phyloP scores from a whole-genome alignment of 2,329 filamentous ascomycete genomes.

The Aureobasidium lini region DNA sequence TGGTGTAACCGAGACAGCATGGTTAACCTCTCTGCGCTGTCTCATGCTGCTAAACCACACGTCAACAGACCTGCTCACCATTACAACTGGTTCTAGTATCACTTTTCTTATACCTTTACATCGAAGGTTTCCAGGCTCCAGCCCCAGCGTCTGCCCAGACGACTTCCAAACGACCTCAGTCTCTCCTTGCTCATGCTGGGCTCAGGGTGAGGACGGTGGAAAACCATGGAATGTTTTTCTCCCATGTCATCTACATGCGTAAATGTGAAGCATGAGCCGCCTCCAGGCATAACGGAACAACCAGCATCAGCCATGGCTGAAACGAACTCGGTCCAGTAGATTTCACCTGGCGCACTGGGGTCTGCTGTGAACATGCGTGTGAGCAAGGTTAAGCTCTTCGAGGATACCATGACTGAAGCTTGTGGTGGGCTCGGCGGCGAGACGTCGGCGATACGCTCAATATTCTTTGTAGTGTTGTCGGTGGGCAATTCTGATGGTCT shows the following conservation, averaged over 20 bases:
- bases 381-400: not conserved
- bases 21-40: too few species aligned
- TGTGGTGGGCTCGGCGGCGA: not conserved
- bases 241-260: not conserved
- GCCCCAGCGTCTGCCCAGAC: slow-evolving; percentile 14
- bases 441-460: not conserved
- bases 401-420: not conserved
- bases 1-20: too few species aligned
- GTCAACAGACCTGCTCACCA: not conserved
- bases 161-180: slow-evolving; percentile 12
- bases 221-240: slow-evolving; percentile 4
- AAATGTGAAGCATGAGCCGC: not conserved
- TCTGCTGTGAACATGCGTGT: not conserved
- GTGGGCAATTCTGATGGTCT: not conserved
- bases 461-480: not conserved
- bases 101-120: not conserved
- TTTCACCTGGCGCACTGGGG: not conserved
- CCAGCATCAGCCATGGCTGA: not conserved
- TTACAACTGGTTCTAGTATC: too few species aligned
- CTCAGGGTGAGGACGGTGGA: slow-evolving; percentile 17
- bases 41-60: too few species aligned
- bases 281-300: not conserved
- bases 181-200: slow-evolving; percentile 14
- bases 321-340: not conserved
- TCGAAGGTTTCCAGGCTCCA: not conserved